Evolutionary conservation across 2,329 filamentous ascomycete genomes (phyloP), one percentile per base, ranked within the genome.

Genomic region (Fusarium algeriense): DNA sequence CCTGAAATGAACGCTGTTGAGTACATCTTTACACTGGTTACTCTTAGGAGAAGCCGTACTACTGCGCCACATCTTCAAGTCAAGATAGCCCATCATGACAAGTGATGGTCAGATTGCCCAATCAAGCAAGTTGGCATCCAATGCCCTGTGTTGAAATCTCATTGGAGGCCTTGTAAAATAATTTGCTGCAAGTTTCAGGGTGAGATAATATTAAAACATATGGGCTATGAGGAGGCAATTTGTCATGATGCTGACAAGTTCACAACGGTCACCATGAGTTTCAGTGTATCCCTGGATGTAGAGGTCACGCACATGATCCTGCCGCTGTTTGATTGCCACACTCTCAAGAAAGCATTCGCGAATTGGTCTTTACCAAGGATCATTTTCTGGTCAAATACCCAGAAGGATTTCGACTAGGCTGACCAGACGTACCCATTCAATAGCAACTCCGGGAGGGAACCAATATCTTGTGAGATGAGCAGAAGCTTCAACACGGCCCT

Each of bases 241-340:
- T 9, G 17, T 58, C 58, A 23, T n/a, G 58, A 26, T 45, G 38
- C 38, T 60, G 50, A 61, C 60, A 43, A 46, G 50, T 65, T 69
- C 59, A 66, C 44, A 58, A 41, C 46, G 64, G 52, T 34, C 69
- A 37, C 48, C 69, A 69, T 69, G 52, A 46, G 59, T 46, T 26
- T 19, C 13, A 34, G 12, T 37, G n/a, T 14, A 46, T n/a, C 30
- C 32, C 12, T 45, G 28, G 3, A 17, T 15, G 46, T 32, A 34
- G 40, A 49, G n/a, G 13, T 44, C 19, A 44, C 30, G 9, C 5
- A 12, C 7, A 4, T 28, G 8, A 3, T 19, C 17, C 17, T 15
- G n/a, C 19, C 20, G 7, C 19, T 8, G 10, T 11, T n/a, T 5
- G 32, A 15, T 26, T 56, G 19, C 45, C 14, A 26, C 44, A 15